These are phyloP conservation scores for Beauveria australis DNA, from an alignment of 2,329 filamentous ascomycete species.

Conservation along the genomic window DNA sequence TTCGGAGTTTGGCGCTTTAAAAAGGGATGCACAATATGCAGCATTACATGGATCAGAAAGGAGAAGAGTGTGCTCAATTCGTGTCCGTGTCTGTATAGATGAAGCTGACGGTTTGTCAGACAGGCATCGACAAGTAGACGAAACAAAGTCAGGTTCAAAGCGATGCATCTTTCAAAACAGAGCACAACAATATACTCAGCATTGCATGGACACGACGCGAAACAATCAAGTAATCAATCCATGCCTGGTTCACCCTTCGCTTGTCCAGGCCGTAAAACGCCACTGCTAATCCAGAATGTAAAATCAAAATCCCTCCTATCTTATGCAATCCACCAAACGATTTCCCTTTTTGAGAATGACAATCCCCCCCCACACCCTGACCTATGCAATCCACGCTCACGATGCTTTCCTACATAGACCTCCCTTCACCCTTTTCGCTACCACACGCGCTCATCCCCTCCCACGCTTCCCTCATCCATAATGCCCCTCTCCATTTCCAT, in stretches of 20 bases:
- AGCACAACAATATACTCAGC: not conserved
- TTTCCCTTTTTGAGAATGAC: not conserved
- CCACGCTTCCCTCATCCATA: constrained; percentile 25
- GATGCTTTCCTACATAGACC: not conserved
- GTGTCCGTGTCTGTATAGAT: no score
- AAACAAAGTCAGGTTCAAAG: no score
- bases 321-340: not conserved
- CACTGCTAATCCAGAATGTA: not conserved
- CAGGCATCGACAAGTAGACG: no score
- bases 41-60: not conserved
- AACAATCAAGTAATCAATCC: not conserved
- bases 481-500: constrained; percentile 29
- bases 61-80: not conserved
- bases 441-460: constrained; percentile 23
- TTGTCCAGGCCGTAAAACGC: constrained; percentile 4
- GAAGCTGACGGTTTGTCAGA: no score
- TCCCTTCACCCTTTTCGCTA: not conserved
- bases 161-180: not conserved
- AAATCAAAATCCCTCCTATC: not conserved
- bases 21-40: not conserved
- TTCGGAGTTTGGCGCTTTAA: constrained; percentile 8
- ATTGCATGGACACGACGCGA: not conserved
- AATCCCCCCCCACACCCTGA: not conserved
- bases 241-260: not conserved
- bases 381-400: not conserved